phyloP scores from a whole-genome alignment of 2,329 filamentous ascomycete genomes.

The Scedosporium aurantiacum region DNA sequence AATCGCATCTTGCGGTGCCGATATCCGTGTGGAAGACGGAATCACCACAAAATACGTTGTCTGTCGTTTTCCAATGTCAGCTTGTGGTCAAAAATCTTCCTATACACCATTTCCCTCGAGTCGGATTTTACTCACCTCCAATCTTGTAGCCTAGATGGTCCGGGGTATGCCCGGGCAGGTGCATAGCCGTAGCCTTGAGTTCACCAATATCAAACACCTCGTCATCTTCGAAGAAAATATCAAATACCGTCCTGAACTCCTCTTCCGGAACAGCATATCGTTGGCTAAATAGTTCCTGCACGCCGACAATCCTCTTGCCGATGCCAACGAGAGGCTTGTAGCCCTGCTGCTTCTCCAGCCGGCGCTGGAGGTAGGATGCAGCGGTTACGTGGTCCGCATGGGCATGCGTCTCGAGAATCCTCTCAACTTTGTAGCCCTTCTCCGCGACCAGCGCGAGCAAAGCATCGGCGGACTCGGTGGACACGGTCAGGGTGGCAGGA shows the following conservation, averaged over 20 bases:
- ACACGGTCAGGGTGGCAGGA: slow-evolving; percentile 24
- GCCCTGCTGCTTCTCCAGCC: slow-evolving; percentile 24
- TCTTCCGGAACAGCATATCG: slow-evolving; percentile 32
- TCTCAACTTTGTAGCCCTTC: slow-evolving; percentile 34
- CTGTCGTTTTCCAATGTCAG: slow-evolving; percentile 11
- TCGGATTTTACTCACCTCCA: slow-evolving; percentile 26
- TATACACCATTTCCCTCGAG: slow-evolving; percentile 27
- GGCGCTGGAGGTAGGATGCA: slow-evolving; percentile 42
- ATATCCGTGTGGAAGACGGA: slow-evolving; percentile 41
- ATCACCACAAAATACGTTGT: slow-evolving; percentile 40
- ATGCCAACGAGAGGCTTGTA: slow-evolving; percentile 37
- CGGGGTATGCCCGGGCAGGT: slow-evolving; percentile 50
- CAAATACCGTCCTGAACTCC: slow-evolving; percentile 38
- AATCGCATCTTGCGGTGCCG: slow-evolving; percentile 42
- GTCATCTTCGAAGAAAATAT: slow-evolving; percentile 40
- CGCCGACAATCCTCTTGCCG: slow-evolving; percentile 38
- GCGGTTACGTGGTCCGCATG: slow-evolving; percentile 52
- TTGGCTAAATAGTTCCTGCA: slow-evolving; percentile 38
- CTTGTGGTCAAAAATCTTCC: not conserved
- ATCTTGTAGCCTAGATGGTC: slow-evolving; percentile 50
- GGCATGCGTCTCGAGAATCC: slow-evolving; percentile 51
- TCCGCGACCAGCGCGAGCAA: slow-evolving; percentile 32
- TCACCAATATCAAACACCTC: slow-evolving; percentile 40
- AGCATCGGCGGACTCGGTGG: slow-evolving; percentile 39
- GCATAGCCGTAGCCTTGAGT: slow-evolving; percentile 32